A percentile compares a stretch with the other conserved stretches of the same genome.
Conservation (phyloP, 1,139 yeast genomes). For the Taphrina flavorubra region DNA sequence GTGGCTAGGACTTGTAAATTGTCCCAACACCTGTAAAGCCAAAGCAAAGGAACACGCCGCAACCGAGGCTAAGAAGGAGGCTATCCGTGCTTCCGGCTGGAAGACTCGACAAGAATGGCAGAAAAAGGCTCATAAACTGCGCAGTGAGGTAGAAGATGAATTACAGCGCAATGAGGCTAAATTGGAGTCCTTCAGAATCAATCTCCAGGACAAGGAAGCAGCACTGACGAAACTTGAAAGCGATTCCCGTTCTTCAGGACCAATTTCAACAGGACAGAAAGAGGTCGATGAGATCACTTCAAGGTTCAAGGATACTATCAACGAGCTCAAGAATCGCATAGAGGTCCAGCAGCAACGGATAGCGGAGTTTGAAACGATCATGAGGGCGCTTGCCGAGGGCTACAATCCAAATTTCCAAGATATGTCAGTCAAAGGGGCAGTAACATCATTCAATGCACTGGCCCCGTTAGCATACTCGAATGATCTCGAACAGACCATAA, state of each 20-base stretch:
- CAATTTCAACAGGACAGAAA: conserved; percentile 18
- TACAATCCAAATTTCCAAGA: conserved; percentile 93
- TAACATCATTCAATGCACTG: conserved; percentile 60
- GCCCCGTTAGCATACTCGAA: conserved; percentile 2
- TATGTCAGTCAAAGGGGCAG: conserved; percentile 78
- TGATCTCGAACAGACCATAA: background rate
- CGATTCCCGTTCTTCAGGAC: background rate
- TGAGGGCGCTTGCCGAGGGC: conserved; percentile 59
- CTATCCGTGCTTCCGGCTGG: conserved; percentile 20
- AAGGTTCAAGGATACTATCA: conserved; percentile 41
- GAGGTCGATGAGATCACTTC: conserved; percentile 29
- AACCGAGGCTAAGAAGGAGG: conserved; percentile 24
- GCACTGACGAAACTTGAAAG: conserved; percentile 17
- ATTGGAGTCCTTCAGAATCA: conserved; percentile 16
- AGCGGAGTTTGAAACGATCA: conserved; percentile 50
- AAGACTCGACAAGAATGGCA: conserved; percentile 18
- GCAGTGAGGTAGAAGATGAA: conserved; percentile 35
- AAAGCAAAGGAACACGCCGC: conserved; percentile 53
- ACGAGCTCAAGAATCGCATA: conserved; percentile 50
- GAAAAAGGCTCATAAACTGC: conserved; percentile 29
- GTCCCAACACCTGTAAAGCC: conserved; percentile 67
- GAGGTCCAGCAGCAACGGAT: conserved; percentile 48
- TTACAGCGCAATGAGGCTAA: conserved; percentile 27
- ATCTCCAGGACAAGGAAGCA: conserved; percentile 23
- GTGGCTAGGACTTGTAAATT: conserved; percentile 55